These are phyloP conservation scores for Porpolomopsis calyptriformis DNA, from an alignment of 768 basidiomycete genomes.

Conservation along the genomic window DNA sequence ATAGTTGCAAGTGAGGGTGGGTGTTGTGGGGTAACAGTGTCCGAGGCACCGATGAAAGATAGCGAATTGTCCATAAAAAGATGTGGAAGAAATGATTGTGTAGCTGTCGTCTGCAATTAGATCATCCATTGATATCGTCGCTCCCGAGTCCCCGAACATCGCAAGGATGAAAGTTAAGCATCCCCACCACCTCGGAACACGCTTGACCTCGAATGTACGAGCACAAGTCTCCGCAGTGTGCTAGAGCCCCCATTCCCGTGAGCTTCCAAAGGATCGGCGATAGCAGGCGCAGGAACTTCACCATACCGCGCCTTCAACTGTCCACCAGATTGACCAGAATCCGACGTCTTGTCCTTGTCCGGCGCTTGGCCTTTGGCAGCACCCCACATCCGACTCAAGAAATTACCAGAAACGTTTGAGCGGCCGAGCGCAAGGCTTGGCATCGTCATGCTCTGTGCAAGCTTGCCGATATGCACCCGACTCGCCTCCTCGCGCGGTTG, in stretches of 20 bases:
- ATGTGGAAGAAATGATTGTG: conserved; percentile 1
- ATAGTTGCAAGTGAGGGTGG: conserved; percentile 1
- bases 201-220: conserved; percentile 19
- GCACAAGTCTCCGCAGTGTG: conserved; percentile 22
- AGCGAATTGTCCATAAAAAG: conserved; percentile 10
- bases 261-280: conserved; percentile 6
- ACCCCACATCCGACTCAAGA: conserved; percentile 70
- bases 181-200: conserved; percentile 5
- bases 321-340: conserved; percentile 7
- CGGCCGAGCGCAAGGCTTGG: conserved; percentile 17
- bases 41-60: conserved; percentile 8
- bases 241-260: conserved; percentile 11
- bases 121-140: background rate
- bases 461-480: background rate
- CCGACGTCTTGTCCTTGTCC: conserved; percentile 16
- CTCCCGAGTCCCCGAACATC: too few relatives aligned
- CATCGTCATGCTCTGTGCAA: conserved; percentile 28
- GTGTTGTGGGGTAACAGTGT: conserved; percentile 10
- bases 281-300: conserved; percentile 1
- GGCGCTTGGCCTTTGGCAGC: conserved; percentile 33
- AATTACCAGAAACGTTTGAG: conserved; percentile 31
- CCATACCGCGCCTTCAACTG: conserved; percentile 11
- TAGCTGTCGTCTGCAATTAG: background rate
- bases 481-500: background rate
- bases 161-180: background rate